Conservation (phyloP, 2,329 filamentous ascomycete genomes). For the Verticillium dahliae region DNA sequence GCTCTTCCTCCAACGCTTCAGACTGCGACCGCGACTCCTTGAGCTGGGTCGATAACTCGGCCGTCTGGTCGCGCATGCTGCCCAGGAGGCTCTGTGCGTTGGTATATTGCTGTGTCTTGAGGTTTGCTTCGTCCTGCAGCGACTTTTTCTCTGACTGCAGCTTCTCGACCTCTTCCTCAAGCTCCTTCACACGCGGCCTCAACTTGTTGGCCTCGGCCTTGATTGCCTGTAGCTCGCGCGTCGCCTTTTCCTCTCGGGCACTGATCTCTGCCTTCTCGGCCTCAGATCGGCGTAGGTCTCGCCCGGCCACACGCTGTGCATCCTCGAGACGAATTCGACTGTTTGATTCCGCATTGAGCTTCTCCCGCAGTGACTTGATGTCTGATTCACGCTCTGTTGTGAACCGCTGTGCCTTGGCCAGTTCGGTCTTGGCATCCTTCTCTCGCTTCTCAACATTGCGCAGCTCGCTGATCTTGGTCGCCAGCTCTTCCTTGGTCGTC, state of each 20-base stretch:
- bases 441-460: constrained; percentile 75
- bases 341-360: constrained; percentile 67
- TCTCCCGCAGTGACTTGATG: constrained; percentile 71
- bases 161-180: constrained; percentile 68
- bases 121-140: constrained; percentile 71
- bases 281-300: constrained; percentile 72
- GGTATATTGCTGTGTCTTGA: constrained; percentile 79
- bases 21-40: constrained; percentile 79
- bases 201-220: constrained; percentile 69
- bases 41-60: constrained; percentile 83
- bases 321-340: constrained; percentile 72
- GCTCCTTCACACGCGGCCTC: constrained; percentile 52
- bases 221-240: constrained; percentile 62
- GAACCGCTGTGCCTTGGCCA: constrained; percentile 62
- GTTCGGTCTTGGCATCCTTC: constrained; percentile 71
- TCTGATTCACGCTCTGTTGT: constrained; percentile 70
- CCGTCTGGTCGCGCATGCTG: constrained; percentile 88
- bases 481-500: constrained; percentile 67
- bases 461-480: constrained; percentile 51
- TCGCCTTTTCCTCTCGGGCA: constrained; percentile 64
- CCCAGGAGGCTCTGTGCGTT: constrained; percentile 80
- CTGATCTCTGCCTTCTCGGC: constrained; percentile 72
- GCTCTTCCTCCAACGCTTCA: constrained; percentile 85
- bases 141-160: constrained; percentile 61
- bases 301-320: constrained; percentile 63